phyloP scores from a whole-genome alignment of 371 early-diverging fungal species.

The Choanephora cucurbitarum region DNA sequence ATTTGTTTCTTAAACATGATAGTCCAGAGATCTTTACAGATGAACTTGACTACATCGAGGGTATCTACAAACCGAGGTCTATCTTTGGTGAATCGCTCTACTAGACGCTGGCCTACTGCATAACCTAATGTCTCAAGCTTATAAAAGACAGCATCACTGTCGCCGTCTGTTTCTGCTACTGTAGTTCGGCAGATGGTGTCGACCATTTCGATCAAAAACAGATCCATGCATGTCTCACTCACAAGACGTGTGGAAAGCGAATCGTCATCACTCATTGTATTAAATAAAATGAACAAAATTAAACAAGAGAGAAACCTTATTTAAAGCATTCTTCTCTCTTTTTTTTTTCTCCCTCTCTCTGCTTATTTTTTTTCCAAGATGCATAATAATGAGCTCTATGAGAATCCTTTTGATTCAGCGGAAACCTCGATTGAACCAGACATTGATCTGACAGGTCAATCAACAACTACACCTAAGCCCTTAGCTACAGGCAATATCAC shows the following conservation, averaged over 20 bases:
- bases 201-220: constrained; percentile 80
- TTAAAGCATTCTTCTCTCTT: neutral
- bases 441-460: constrained; percentile 38
- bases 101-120: constrained; percentile 84
- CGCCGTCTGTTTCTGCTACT: constrained; percentile 64
- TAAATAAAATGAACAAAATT: neutral
- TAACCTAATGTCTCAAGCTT: constrained; percentile 90
- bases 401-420: constrained; percentile 27
- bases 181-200: constrained; percentile 65
- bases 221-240: constrained; percentile 70
- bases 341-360: neutral
- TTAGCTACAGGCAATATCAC: no score
- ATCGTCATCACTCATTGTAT: neutral
- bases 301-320: neutral
- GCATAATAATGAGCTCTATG: constrained; percentile 8
- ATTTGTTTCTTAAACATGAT: constrained; percentile 93
- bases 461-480: no score
- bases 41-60: constrained; percentile 93
- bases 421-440: constrained; percentile 27
- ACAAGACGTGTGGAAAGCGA: constrained; percentile 36
- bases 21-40: constrained; percentile 97
- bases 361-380: no score
- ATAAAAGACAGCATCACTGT: constrained; percentile 78
- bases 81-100: constrained; percentile 85
- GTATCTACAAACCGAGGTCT: constrained; percentile 86